These are phyloP conservation scores for Geosmithia morbida DNA, from an alignment of 2,329 filamentous ascomycete species.

Conservation along the genomic window DNA sequence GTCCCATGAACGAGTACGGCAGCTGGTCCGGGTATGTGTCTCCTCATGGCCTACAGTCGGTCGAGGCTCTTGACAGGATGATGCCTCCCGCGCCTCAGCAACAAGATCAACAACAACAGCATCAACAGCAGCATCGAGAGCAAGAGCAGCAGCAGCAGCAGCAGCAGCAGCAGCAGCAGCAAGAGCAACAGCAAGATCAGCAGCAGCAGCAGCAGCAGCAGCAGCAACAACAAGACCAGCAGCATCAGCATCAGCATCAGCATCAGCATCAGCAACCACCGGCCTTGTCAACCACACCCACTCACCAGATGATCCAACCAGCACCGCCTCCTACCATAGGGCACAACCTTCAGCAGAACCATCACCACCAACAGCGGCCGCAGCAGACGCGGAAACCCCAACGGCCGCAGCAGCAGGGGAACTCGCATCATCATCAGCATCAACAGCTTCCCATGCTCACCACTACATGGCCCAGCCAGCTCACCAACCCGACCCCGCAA, in stretches of 20 bases:
- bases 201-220: slow-evolving; percentile 27
- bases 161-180: slow-evolving; percentile 4
- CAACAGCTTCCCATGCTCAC: slow-evolving; percentile 54
- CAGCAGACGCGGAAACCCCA: slow-evolving; percentile 3
- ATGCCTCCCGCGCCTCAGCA: slow-evolving; percentile 36
- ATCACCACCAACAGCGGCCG: not conserved
- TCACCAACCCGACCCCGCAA: slow-evolving; percentile 48
- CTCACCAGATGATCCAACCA: slow-evolving; percentile 16
- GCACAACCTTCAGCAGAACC: not conserved
- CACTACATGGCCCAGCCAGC: slow-evolving; percentile 67
- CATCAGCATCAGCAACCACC: not conserved
- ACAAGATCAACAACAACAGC: slow-evolving; percentile 6
- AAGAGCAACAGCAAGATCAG: slow-evolving; percentile 19
- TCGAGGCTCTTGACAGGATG: slow-evolving; percentile 33
- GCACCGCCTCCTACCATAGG: slow-evolving; percentile 12
- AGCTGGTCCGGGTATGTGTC: slow-evolving; percentile 29
- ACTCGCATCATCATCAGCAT: slow-evolving; percentile 5
- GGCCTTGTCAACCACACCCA: not conserved
- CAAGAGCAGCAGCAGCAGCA: slow-evolving; percentile 16
- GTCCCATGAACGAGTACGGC: slow-evolving; percentile 51
- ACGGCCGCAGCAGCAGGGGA: too few relatives aligned
- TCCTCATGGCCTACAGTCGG: slow-evolving; percentile 31
- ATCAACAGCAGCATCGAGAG: not conserved
- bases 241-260: too few relatives aligned
- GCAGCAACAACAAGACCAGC: too few relatives aligned